These are phyloP conservation scores for Akanthomyces lecanii DNA, from an alignment of 2,329 filamentous ascomycete genomes.

Conservation along the genomic window DNA sequence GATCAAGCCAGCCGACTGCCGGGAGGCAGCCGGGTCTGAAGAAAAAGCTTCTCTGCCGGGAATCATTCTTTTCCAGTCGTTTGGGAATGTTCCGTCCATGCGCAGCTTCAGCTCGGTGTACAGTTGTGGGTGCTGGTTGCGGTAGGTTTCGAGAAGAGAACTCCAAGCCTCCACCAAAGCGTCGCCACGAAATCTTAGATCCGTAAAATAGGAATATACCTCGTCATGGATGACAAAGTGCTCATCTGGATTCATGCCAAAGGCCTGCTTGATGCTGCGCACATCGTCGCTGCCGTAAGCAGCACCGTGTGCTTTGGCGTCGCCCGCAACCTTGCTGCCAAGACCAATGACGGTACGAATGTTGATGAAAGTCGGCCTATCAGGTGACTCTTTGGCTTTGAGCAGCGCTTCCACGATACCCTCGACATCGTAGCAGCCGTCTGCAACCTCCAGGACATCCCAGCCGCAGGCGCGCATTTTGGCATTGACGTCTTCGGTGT, in stretches of 20 bases:
- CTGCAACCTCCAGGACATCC: conserved; percentile 50
- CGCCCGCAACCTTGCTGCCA: conserved; percentile 38
- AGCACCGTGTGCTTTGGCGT: conserved; percentile 50
- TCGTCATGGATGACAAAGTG: conserved; percentile 38
- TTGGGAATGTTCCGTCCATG: conserved; percentile 43
- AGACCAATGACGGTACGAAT: conserved; percentile 49
- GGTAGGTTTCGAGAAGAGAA: conserved; percentile 38
- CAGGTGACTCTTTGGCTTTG: conserved; percentile 32
- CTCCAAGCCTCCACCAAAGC: conserved; percentile 45
- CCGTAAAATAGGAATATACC: conserved; percentile 48
- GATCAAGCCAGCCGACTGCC: conserved; percentile 45
- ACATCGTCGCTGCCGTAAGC: conserved; percentile 49
- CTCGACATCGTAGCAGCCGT: conserved; percentile 49
- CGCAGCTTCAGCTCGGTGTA: conserved; percentile 44
- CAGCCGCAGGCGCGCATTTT: conserved; percentile 56
- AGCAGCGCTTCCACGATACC: conserved; percentile 40
- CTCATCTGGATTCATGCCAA: conserved; percentile 27
- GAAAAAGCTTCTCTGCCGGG: conserved; percentile 42
- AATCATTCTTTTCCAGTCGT: conserved; percentile 46
- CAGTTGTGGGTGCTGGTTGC: conserved; percentile 44
- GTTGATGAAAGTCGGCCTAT: conserved; percentile 51
- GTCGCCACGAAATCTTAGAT: conserved; percentile 39
- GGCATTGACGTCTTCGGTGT: conserved; percentile 52
- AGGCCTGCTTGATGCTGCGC: conserved; percentile 27
- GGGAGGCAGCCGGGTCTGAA: conserved; percentile 42